Base-by-base conservation (phyloP, 371 early-diverging fungal species). In the Thermomucor indicae-seudaticae region DNA sequence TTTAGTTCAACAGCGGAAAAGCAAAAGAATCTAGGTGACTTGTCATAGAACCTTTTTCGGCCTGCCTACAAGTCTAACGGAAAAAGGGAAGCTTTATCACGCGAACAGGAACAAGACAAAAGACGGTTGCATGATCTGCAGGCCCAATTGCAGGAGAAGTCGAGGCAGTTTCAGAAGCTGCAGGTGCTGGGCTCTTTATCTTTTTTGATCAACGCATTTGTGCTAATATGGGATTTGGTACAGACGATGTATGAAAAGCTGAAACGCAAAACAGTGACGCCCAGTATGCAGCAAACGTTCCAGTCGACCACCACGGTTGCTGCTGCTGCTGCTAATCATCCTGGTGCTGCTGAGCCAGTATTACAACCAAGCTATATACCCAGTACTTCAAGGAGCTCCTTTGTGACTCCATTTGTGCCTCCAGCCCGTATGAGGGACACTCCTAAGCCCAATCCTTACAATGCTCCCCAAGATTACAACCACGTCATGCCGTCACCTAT, bases 111-210 rank as follows among this genome's bases (percentile, higher is more conserved):
- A 49, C 53, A 70, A 7, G 88, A 86, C 43, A 80, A 73, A 28
- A 61, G 62, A 6, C 67, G 70, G 16, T 47, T 55, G 4, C 76
- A 75, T 16, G 79, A 85, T 20, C 50, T 86, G 17, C 53, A 57
- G 3, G 75, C 70, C 5, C 77, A 82, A 42, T 46, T 80, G 24
- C 81, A 81, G 14, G 88, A 89, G 43, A 88, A 84, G 40, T 51
- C 60, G 27, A 67, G 82, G 11, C 90, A 89, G 43, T 74, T 90
- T 35, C 81, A 85, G 25, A 85, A 78, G 34, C 47, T 85, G 20
- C 85, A 86, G 65, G 81, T 71, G 55, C n/a, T n/a, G n/a, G n/a
- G 10, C 24, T 44, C n/a, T 44, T 16, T 29, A 6, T 24, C 1
- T 4, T 28, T 11, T n/a, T 44, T 20, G n/a, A 19, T 17, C 6